These are phyloP conservation scores for Flueggea neowawraea DNA, from an alignment of 441 rosid genomes.

Conservation along the genomic window DNA sequence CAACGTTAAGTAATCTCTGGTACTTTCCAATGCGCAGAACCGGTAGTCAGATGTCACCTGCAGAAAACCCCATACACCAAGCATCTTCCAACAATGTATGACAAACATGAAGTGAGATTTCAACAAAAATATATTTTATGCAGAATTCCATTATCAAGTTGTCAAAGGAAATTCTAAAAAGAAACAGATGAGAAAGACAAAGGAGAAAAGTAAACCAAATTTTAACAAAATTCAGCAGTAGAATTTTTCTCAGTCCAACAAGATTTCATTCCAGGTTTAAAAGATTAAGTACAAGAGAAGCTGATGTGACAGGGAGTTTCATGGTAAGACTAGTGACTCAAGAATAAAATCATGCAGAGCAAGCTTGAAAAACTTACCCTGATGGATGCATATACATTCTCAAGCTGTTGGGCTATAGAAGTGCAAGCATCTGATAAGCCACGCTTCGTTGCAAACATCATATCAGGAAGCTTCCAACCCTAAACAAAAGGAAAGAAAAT, in stretches of 20 bases:
- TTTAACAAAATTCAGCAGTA: background rate
- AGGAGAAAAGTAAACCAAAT: background rate
- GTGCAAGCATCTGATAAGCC: constrained; percentile 83
- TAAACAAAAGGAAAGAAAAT: constrained; percentile 19
- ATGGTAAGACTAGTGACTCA: background rate
- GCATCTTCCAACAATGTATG: too few species aligned
- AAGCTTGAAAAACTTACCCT: constrained; percentile 39
- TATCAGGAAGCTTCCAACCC: constrained; percentile 98
- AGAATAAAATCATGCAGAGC: background rate
- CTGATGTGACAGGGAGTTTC: background rate
- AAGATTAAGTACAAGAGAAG: background rate
- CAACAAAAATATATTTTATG: too few species aligned
- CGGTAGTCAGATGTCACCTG: too few species aligned
- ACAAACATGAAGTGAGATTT: too few species aligned
- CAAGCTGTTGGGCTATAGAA: constrained; percentile 73
- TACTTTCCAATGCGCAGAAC: too few species aligned
- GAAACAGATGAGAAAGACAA: too few species aligned
- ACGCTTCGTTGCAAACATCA: constrained; percentile 97
- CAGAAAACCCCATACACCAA: too few species aligned
- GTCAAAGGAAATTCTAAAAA: too few species aligned
- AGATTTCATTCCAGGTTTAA: background rate
- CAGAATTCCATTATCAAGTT: too few species aligned
- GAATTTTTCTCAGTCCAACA: background rate
- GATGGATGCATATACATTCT: constrained; percentile 68
- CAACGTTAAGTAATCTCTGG: too few species aligned